phyloP scores from a whole-genome alignment of 1,284 basidiomycete species.

The Fomes fomentarius region DNA sequence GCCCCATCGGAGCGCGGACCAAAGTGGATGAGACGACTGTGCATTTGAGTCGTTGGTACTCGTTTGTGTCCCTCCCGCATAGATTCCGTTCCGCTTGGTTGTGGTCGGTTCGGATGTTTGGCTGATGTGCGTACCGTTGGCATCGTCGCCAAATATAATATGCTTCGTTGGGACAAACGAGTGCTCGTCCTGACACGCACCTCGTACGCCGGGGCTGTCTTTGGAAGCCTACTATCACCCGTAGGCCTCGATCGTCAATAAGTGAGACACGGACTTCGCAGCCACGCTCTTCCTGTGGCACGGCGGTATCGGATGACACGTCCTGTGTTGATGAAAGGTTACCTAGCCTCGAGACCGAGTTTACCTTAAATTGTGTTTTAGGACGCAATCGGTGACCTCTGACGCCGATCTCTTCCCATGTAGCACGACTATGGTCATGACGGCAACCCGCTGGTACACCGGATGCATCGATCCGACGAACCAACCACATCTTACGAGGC shows the following conservation, averaged over 20 bases:
- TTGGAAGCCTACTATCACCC: conserved; percentile 6
- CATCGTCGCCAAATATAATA: too few species aligned
- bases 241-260: not conserved
- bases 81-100: too few species aligned
- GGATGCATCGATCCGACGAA: not conserved
- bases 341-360: not conserved
- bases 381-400: not conserved
- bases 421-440: not conserved
- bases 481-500: not conserved
- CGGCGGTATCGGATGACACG: conserved; percentile 12
- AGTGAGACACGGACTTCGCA: not conserved
- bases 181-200: not conserved
- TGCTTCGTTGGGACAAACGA: not conserved
- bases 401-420: not conserved
- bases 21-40: not conserved
- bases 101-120: too few species aligned
- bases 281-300: conserved; percentile 1
- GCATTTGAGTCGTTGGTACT: not conserved
- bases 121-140: too few species aligned
- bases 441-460: conserved; percentile 17
- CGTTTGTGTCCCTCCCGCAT: not conserved
- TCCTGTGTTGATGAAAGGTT: not conserved
- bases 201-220: not conserved
- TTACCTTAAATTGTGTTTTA: not conserved
- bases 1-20: conserved; percentile 17